These are phyloP conservation scores for Colletotrichum nymphaeae DNA, from an alignment of 2,329 filamentous ascomycete genomes.

Conservation along the genomic window DNA sequence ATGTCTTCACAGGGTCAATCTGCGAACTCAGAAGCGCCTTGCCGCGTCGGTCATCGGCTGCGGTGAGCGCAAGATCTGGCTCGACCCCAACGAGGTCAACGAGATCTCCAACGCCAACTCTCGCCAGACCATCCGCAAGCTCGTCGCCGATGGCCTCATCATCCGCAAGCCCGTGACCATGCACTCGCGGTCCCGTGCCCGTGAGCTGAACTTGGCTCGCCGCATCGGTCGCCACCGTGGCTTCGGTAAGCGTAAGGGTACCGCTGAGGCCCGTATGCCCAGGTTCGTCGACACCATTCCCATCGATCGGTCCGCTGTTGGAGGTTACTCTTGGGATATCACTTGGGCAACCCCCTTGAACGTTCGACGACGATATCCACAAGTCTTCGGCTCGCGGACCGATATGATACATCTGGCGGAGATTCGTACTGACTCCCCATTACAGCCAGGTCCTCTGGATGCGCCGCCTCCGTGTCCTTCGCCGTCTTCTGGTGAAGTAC, in stretches of 20 bases:
- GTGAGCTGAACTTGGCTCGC: conserved; percentile 93
- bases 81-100: conserved; percentile 98
- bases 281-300: conserved; percentile 69
- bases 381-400: background rate
- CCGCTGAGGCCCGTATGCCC: conserved; percentile 99
- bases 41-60: conserved; percentile 98
- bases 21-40: conserved; percentile 99
- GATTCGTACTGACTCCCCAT: conserved; percentile 14
- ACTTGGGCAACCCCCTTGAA: background rate
- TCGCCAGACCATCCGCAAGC: conserved; percentile 99
- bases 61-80: conserved; percentile 99
- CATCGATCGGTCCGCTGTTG: background rate
- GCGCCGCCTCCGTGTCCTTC: conserved; percentile 99
- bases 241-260: conserved; percentile 99
- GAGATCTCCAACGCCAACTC: conserved; percentile 99
- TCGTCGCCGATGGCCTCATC: conserved; percentile 99
- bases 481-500: conserved; percentile 99
- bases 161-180: conserved; percentile 99
- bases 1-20: conserved; percentile 84
- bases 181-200: conserved; percentile 97
- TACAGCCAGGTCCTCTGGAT: conserved; percentile 97
- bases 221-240: conserved; percentile 97
- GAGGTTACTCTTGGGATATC: background rate
- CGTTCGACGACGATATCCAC: background rate
- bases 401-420: background rate